Evolutionary conservation across 1,139 yeast species (phyloP).

Genomic region (Debaryomyces nepalensis): DNA sequence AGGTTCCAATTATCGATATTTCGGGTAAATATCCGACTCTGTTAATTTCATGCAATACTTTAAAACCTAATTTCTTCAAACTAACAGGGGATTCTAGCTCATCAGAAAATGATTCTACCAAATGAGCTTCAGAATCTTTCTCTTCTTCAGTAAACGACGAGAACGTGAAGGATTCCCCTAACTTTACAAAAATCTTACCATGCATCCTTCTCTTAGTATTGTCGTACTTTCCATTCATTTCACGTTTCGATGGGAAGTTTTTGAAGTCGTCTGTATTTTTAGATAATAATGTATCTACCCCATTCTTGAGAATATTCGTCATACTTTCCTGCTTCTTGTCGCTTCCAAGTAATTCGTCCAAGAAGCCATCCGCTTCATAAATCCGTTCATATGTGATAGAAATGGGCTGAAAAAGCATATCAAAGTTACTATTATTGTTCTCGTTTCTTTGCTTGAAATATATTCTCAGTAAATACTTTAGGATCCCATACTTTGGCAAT

Average conservation of each 20-base stretch:
- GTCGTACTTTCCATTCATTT: slow-evolving; percentile 29
- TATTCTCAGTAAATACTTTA: slow-evolving; percentile 53
- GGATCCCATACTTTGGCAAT: slow-evolving; percentile 67
- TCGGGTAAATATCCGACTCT: slow-evolving; percentile 42
- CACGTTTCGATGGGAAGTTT: slow-evolving; percentile 9
- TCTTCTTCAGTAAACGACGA: slow-evolving; percentile 29
- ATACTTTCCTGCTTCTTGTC: slow-evolving; percentile 59
- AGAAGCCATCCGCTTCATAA: slow-evolving; percentile 68
- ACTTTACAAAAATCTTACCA: slow-evolving; percentile 46
- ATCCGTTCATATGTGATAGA: slow-evolving; percentile 68
- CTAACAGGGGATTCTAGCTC: slow-evolving; percentile 25
- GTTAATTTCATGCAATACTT: slow-evolving; percentile 46
- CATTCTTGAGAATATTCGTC: slow-evolving; percentile 39
- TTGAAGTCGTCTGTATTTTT: slow-evolving; percentile 10
- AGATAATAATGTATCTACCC: slow-evolving; percentile 33
- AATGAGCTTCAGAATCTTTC: slow-evolving; percentile 13
- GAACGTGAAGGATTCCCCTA: slow-evolving; percentile 41
- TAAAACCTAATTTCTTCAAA: slow-evolving; percentile 49
- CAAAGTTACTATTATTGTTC: slow-evolving; percentile 48
- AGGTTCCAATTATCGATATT: slow-evolving; percentile 43
- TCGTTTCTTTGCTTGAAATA: slow-evolving; percentile 50
- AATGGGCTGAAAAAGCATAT: slow-evolving; percentile 57
- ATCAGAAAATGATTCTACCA: neutral
- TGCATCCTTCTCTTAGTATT: slow-evolving; percentile 33
- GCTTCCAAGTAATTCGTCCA: slow-evolving; percentile 61